Evolutionary conservation across 164 flowering plant species (phyloP), one percentile per base, ranked within the genome.

Genomic region (Stephania japonica): DNA sequence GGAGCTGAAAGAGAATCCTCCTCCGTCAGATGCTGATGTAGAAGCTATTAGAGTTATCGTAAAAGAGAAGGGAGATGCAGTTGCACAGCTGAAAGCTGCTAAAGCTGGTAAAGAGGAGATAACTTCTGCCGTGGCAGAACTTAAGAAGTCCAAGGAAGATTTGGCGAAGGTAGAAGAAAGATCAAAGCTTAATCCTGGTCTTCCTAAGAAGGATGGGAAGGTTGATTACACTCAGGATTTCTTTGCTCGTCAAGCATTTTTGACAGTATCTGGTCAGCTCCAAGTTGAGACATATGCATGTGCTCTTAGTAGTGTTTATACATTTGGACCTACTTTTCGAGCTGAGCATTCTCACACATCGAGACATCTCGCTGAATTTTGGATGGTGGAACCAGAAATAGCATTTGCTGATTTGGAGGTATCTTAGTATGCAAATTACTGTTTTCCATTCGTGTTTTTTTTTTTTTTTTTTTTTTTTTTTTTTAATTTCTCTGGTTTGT

Each of bases 351-450:
- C 98, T 44, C 97, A 94, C 73, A 94, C 98, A n/a, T 86, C 98
- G 56, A 91, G 98, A 83, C 98, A 94, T 86, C 82, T 92, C 79
- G 98, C 98, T 25, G 98, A 92, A 72, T 94, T 92, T 75, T 94
- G 98, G 98, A 94, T 92, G 98, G 90, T 94, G 65, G 98, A 94
- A 75, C 97, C 98, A 70, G 98, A 94, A 85, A 84, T 92, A 43
- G 97, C 98, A 41, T 94, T 91, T 87, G 97, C 98, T 25, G 97
- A 92, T 72, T 85, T 94, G 72, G 70, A 90, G 97, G 98, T 92
- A 80, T 69, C 42, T 53, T 18, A 38, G 42, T 32, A 56, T 27
- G 21, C 21, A 24, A 59, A 59, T 59, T 59, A 19, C 9, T 56
- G 21, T 56, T 19, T 16, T 5, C 6, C 62, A 56, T 19, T n/a